These are phyloP conservation scores for Fusarium sp. DNA, from an alignment of 2,329 filamentous ascomycete species.

Conservation along the genomic window DNA sequence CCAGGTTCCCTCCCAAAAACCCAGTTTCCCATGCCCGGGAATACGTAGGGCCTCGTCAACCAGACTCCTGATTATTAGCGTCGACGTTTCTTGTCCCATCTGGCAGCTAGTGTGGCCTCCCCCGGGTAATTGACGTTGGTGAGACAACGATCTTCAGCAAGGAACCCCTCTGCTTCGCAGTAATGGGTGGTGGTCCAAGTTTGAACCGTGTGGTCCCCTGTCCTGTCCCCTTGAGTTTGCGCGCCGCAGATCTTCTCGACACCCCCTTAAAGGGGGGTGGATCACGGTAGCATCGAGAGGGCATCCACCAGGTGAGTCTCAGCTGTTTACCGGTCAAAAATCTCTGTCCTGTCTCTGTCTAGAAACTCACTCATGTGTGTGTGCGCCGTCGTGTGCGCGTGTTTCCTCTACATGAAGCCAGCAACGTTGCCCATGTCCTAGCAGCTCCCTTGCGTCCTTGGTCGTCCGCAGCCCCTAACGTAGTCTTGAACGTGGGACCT, in stretches of 20 bases:
- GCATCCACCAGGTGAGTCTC: not conserved
- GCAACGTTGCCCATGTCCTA: not conserved
- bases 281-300: not conserved
- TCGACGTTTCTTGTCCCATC: not conserved
- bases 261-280: not conserved
- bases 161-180: constrained; percentile 6
- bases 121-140: constrained; percentile 13
- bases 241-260: not conserved
- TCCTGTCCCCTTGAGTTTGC: not conserved
- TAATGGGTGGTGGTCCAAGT: constrained; percentile 1
- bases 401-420: not conserved
- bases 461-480: not conserved
- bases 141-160: constrained; percentile 33
- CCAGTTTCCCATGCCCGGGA: constrained; percentile 10
- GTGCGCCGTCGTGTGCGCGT: not conserved
- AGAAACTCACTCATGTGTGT: not conserved
- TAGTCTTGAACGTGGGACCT: not conserved
- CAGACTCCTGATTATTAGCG: constrained; percentile 17
- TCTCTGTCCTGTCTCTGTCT: not conserved
- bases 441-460: not conserved
- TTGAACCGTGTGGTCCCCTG: not conserved
- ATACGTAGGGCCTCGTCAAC: constrained; percentile 10
- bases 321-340: not conserved
- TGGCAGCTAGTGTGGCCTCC: not conserved
- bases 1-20: not conserved